Base-by-base conservation (phyloP, 208 protist genomes). In the Trypanosoma avium region DNA sequence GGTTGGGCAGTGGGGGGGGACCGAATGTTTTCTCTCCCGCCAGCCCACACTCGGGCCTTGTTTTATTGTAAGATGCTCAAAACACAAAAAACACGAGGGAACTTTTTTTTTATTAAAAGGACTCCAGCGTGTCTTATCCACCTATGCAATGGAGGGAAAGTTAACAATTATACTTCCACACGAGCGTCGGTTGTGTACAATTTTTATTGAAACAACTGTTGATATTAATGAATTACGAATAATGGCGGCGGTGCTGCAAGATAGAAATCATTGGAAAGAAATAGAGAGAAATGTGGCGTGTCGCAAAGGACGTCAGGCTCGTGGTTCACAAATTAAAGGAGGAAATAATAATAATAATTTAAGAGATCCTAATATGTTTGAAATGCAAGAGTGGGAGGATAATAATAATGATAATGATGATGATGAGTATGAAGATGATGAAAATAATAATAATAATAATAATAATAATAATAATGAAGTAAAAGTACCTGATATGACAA, bases 21-120 rank as follows among this genome's bases (percentile, higher is more conserved):
- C 88, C 1, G 84, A 92, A 57, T 94, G 88, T 72, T 94, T 90
- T 67, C 84, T 94, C 49, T 90, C 82, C 2, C 57, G 72, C 8
- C 80, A 94, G 67, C 63, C 53, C 10, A 77, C 75, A 3, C 46
- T 89, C 17, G 88, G 88, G 13, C 88, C 88, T 7, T 94, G 88
- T 53, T 71, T 94, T 22, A 83, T 94, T 35, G 88, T 94, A 13
- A 82, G 84, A 42, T 85, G 78, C 29, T 80, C 69, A 54, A 33
- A 65, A 13, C 84, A 94, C 71, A 77, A 80, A 48, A 22, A 27
- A 0, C 73, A 86, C 46, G 66, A 90, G 53, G 85, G 82, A 24
- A 94, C 82, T 15, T 92, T 94, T 53, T 94, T 94, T 67, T 78
- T 43, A 4, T 73, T 94, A 0, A 17, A 9, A 0, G 67, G 70